Evolutionary conservation across 345 rosid species (phyloP), one percentile per base, ranked within the genome.

Genomic region (Citrus cavaleriei): DNA sequence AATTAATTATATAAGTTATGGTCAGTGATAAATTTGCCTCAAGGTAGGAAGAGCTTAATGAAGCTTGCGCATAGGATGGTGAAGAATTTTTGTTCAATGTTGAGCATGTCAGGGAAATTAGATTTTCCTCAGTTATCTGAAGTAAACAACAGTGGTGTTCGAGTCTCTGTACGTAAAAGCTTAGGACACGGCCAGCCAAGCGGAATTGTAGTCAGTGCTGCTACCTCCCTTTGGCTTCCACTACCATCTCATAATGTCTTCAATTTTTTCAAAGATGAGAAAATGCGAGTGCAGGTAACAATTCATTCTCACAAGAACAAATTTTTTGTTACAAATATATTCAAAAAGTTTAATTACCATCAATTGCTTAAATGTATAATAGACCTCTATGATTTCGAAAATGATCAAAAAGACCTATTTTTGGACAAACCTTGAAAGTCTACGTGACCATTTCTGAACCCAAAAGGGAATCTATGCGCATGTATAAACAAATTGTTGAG

Each of bases 21-120:
- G 0, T 59, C 78, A 86, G 92, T 60, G 42, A 68, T 87, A 57
- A 10, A 68, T 27, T 62, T 70, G 58, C 3, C 38, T 6, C 81
- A 86, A 73, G 90, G 90, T 40, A 86, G 81, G 73, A 88, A 73
- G 68, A 83, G 86, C 80, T 69, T 89, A 7, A 82, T 91, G 91
- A 86, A 86, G 78, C 85, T 95, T n/a, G 80, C 87, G 2, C 87
- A 88, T 14, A 88, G 97, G 81, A 92, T 95, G 95, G 79, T 90
- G 63, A 91, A 81, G 83, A 80, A 22, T 28, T 93, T 92, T 78
- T 85, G 88, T 70, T 83, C 83, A 35, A 79, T 72, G 22, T 67
- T 92, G 82, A 83, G 80, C 59, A 89, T 88, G 91, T 83, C 97
- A 40, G 87, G 88, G 0, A 87, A 86, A 76, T 21, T 80, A 54